A percentile compares a stretch with the other conserved stretches of the same genome.
These are phyloP conservation scores for Thuidium tamariscinum DNA, from an alignment of 225 moss, liverwort and hornwort species.

Conservation along the genomic window DNA sequence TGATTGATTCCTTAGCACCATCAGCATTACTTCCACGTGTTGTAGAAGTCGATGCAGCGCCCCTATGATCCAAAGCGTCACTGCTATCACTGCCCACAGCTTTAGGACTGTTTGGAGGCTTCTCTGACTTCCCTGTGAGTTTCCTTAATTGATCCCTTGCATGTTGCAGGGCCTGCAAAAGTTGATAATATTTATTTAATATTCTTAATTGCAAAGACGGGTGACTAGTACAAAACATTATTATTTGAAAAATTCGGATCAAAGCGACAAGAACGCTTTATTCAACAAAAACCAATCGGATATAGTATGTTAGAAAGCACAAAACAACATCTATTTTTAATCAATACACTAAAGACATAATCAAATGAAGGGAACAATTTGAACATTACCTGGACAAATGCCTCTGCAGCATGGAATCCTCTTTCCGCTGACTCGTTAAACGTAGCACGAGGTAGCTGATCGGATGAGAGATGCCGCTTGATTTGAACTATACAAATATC, in stretches of 20 bases:
- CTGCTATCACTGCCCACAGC: conserved; percentile 6
- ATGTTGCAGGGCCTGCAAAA: conserved; percentile 62
- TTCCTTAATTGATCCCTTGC: conserved; percentile 60
- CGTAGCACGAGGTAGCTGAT: conserved; percentile 73
- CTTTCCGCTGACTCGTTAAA: conserved; percentile 74
- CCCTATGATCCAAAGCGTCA: conserved; percentile 24
- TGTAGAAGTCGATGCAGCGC: conserved; percentile 23
- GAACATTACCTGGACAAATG: conserved; percentile 71
- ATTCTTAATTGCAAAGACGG: background rate
- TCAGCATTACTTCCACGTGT: conserved; percentile 3
- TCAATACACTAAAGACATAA: background rate
- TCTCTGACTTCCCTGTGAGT: conserved; percentile 48
- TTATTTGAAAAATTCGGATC: background rate
- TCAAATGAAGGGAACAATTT: background rate
- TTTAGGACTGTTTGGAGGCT: conserved; percentile 19
- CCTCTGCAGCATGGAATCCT: conserved; percentile 86
- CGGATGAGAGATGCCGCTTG: conserved; percentile 53
- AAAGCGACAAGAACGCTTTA: background rate
- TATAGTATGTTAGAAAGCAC: background rate
- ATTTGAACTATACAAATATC: conserved; percentile 75
- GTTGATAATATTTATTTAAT: background rate
- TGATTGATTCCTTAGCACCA: background rate
- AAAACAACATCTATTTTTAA: background rate
- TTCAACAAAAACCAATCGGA: background rate
- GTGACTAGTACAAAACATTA: background rate